phyloP scores from a whole-genome alignment of 2,329 filamentous ascomycete species.

The Beauveria scarabaeidicola region DNA sequence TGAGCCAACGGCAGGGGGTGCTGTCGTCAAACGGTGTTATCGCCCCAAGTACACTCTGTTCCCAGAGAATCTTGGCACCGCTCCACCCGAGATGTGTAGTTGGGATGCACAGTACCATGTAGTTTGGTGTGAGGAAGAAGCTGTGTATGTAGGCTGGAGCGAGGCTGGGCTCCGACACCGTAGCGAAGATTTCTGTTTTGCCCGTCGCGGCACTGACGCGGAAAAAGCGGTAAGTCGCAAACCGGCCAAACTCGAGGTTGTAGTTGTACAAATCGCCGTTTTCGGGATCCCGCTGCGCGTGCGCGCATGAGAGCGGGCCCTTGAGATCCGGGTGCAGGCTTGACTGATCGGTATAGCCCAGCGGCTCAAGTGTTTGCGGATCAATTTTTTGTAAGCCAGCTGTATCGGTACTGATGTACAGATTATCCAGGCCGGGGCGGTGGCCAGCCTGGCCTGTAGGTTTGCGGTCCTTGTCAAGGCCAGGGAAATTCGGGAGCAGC shows the following conservation, averaged over 20 bases:
- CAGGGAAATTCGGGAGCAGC: constrained; percentile 56
- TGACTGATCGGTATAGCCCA: constrained; percentile 52
- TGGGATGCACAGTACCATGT: constrained; percentile 66
- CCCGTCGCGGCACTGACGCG: constrained; percentile 53
- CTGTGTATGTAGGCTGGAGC: constrained; percentile 73
- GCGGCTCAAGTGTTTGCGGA: constrained; percentile 62
- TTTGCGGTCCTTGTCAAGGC: constrained; percentile 27
- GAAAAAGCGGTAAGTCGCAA: constrained; percentile 61
- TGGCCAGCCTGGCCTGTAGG: constrained; percentile 23
- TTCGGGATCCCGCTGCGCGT: constrained; percentile 60
- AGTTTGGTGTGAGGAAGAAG: constrained; percentile 62
- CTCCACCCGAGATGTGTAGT: constrained; percentile 49
- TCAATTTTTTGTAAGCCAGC: constrained; percentile 53
- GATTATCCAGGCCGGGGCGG: constrained; percentile 31
- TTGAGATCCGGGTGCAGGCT: constrained; percentile 58
- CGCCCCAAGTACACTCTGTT: constrained; percentile 59
- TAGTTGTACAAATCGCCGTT: constrained; percentile 76
- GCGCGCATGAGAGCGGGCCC: constrained; percentile 60
- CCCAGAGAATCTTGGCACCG: constrained; percentile 54
- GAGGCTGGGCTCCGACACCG: constrained; percentile 41
- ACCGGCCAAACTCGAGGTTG: constrained; percentile 58
- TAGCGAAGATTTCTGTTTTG: constrained; percentile 62
- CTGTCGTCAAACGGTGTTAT: constrained; percentile 54
- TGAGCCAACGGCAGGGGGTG: constrained; percentile 58
- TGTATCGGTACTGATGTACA: constrained; percentile 52